Evolutionary conservation across 1,139 yeast genomes (phyloP).

Genomic region (Meyerozyma sp.): DNA sequence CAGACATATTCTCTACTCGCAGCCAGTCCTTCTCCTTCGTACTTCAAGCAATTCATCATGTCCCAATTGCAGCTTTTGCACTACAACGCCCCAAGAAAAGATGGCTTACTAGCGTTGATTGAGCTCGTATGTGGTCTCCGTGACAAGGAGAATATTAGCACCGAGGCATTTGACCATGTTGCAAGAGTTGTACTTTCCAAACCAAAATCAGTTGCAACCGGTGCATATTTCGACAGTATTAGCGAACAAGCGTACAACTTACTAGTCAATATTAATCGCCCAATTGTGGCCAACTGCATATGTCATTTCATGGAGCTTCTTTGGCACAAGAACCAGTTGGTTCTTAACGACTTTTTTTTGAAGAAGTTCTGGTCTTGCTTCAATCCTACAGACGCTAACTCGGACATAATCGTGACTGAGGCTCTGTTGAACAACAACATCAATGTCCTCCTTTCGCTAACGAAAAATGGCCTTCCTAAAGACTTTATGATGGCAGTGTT

Average conservation of each 20-base stretch:
- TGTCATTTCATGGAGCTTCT: conserved; percentile 51
- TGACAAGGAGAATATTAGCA: conserved; percentile 63
- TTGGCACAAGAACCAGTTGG: conserved; percentile 45
- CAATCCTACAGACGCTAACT: conserved; percentile 23
- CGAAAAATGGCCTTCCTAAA: conserved; percentile 43
- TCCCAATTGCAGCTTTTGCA: conserved; percentile 49
- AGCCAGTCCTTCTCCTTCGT: conserved; percentile 35
- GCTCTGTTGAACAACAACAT: conserved; percentile 53
- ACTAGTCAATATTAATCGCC: conserved; percentile 56
- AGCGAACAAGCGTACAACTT: conserved; percentile 57
- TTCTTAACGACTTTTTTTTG: conserved; percentile 58
- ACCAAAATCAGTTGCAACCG: conserved; percentile 47
- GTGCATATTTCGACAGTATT: conserved; percentile 48
- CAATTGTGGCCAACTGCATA: conserved; percentile 54
- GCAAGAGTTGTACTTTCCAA: conserved; percentile 56
- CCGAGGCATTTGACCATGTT: conserved; percentile 61
- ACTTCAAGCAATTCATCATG: conserved; percentile 40
- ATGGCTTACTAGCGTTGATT: conserved; percentile 67
- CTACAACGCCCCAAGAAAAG: conserved; percentile 41
- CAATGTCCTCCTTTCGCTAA: conserved; percentile 60
- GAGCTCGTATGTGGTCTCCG: conserved; percentile 77
- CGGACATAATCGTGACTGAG: conserved; percentile 34
- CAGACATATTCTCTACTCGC: conserved; percentile 51
- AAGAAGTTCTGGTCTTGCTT: conserved; percentile 41
- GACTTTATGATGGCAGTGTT: conserved; percentile 41